A percentile compares a stretch with the other conserved stretches of the same genome.
Evolutionary conservation across 306 rosid genomes (phyloP).

Genomic region (Senna tora): DNA sequence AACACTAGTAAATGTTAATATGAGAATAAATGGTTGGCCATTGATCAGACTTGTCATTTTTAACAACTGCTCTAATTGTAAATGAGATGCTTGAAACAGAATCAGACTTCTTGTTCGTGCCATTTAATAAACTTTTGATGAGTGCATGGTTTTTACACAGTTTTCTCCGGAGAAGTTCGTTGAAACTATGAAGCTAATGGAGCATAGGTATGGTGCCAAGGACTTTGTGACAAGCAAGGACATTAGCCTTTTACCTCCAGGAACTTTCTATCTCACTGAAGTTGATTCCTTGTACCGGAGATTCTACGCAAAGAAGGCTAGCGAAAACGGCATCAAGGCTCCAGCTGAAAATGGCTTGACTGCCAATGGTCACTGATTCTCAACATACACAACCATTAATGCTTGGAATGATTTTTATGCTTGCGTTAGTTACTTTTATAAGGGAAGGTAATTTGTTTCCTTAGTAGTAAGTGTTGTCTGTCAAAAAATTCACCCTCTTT

Average conservation of each 20-base stretch:
- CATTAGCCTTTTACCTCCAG: slow-evolving; percentile 67
- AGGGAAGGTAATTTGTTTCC: slow-evolving; percentile 42
- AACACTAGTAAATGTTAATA: not conserved
- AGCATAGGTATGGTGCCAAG: slow-evolving; percentile 92
- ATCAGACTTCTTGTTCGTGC: slow-evolving; percentile 9
- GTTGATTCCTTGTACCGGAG: slow-evolving; percentile 89
- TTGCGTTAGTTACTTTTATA: slow-evolving; percentile 36
- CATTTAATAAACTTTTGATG: slow-evolving; percentile 36
- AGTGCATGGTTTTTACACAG: slow-evolving; percentile 50
- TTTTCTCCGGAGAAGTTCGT: slow-evolving; percentile 75
- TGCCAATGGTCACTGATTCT: slow-evolving; percentile 72
- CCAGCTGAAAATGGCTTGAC: slow-evolving; percentile 45
- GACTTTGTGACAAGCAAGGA: slow-evolving; percentile 94
- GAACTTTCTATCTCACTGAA: slow-evolving; percentile 96
- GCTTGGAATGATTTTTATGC: slow-evolving; percentile 25
- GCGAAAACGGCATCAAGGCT: slow-evolving; percentile 27
- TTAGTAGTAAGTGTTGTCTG: slow-evolving; percentile 20
- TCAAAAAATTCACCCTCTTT: slow-evolving; percentile 13
- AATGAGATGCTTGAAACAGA: slow-evolving; percentile 16
- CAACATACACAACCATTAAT: slow-evolving; percentile 6
- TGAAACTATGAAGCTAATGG: slow-evolving; percentile 90
- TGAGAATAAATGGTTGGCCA: not conserved
- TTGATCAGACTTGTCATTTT: not conserved
- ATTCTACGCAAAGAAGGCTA: slow-evolving; percentile 68
- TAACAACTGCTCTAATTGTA: not conserved